Evolutionary conservation across 192 early-diverging fungal genomes (phyloP).

Genomic region (Linnemannia zychae): DNA sequence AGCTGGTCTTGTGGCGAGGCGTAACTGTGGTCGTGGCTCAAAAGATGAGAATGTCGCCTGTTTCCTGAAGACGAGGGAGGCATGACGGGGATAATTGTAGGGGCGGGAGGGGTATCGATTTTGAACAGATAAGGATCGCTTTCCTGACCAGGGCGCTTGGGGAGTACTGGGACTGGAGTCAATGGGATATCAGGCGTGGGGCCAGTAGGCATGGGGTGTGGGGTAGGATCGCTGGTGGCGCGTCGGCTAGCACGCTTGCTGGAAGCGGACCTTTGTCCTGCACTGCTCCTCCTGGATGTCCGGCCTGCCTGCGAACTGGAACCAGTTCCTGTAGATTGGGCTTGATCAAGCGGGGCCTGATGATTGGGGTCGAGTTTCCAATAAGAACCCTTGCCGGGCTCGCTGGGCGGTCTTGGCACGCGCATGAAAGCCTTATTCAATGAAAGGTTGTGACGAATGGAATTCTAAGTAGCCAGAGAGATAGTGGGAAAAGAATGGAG

Average conservation of each 20-base stretch:
- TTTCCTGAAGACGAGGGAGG: conserved; percentile 14
- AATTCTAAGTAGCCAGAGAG: conserved; percentile 68
- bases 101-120: conserved; percentile 37
- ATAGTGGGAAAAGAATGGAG: not conserved
- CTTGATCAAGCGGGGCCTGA: conserved; percentile 24
- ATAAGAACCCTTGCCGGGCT: conserved; percentile 77
- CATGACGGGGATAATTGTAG: conserved; percentile 35
- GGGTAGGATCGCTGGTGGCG: conserved; percentile 49
- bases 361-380: conserved; percentile 73
- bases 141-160: conserved; percentile 46
- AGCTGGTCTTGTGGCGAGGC: conserved; percentile 45
- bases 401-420: conserved; percentile 76
- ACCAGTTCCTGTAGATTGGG: conserved; percentile 26
- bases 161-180: conserved; percentile 46
- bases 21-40: conserved; percentile 48
- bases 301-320: conserved; percentile 20
- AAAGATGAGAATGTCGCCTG: conserved; percentile 44
- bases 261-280: conserved; percentile 22
- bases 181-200: conserved; percentile 35
- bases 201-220: conserved; percentile 24
- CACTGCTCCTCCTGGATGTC: conserved; percentile 46
- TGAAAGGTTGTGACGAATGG: conserved; percentile 91
- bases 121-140: conserved; percentile 50
- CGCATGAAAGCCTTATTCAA: conserved; percentile 87
- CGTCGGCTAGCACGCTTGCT: conserved; percentile 31